Percentiles rank a stretch among this genome's conserved stretches.
Conservation (phyloP, 2,329 filamentous ascomycete species). For the Colletotrichum eremochloae region DNA sequence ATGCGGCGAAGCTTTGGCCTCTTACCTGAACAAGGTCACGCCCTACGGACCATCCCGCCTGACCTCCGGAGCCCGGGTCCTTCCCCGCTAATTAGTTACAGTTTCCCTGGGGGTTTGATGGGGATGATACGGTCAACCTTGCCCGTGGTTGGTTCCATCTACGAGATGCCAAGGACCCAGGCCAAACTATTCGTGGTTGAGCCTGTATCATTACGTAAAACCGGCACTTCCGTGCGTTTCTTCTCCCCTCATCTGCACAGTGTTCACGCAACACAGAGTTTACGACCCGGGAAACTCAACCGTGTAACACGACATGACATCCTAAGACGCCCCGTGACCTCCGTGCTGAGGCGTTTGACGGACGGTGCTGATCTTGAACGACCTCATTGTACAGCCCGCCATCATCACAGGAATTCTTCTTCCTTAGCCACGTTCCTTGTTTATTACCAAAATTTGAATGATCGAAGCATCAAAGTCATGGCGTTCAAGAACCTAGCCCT, state of each 20-base stretch:
- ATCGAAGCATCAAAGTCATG: conserved; percentile 6
- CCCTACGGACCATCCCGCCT: conserved; percentile 35
- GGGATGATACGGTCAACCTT: conserved; percentile 20
- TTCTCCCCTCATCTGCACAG: conserved; percentile 22
- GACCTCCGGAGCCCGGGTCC: conserved; percentile 36
- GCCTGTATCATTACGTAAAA: conserved; percentile 41
- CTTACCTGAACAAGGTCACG: neutral
- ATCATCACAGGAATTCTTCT: no score
- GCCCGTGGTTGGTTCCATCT: conserved; percentile 20
- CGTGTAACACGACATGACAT: conserved; percentile 14
- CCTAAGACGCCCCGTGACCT: conserved; percentile 25
- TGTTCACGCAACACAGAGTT: conserved; percentile 11
- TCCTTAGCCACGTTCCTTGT: neutral
- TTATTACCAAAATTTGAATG: neutral
- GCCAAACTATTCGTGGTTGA: conserved; percentile 10
- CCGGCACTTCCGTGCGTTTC: conserved; percentile 36
- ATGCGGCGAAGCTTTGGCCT: conserved; percentile 9
- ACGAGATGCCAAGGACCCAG: conserved; percentile 39
- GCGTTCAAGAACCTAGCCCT: conserved; percentile 9
- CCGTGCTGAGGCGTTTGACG: conserved; percentile 10
- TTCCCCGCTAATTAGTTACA: conserved; percentile 25
- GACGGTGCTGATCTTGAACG: conserved; percentile 10
- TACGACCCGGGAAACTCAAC: conserved; percentile 25
- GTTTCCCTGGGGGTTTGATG: neutral
- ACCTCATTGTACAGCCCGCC: neutral